phyloP scores from a whole-genome alignment of 768 basidiomycete genomes.

The Mycena amicta region DNA sequence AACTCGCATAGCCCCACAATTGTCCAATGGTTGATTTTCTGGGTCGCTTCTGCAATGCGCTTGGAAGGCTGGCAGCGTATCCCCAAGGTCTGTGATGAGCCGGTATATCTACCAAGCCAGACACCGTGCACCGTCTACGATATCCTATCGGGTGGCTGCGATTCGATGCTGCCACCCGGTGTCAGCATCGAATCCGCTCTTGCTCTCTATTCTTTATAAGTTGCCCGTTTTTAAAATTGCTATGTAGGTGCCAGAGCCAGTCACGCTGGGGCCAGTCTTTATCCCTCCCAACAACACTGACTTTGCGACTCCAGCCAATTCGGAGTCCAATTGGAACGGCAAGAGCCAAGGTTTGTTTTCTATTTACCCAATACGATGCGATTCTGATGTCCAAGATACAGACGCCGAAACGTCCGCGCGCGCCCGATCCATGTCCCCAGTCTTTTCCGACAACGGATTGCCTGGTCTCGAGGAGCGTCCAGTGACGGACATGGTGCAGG shows the following conservation, averaged over 20 bases:
- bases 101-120: slow-evolving; percentile 20
- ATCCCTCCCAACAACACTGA: slow-evolving; percentile 29
- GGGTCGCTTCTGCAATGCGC: slow-evolving; percentile 57
- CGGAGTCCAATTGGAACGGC: slow-evolving; percentile 48
- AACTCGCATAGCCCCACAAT: slow-evolving; percentile 48
- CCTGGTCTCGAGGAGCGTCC: slow-evolving; percentile 15
- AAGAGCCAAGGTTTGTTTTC: slow-evolving; percentile 40
- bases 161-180: too few relatives aligned
- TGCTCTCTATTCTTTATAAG: slow-evolving; percentile 24
- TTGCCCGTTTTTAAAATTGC: slow-evolving; percentile 15
- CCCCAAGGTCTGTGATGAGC: slow-evolving; percentile 44
- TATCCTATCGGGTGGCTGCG: slow-evolving; percentile 25
- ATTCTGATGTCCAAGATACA: slow-evolving; percentile 18
- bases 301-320: slow-evolving; percentile 31
- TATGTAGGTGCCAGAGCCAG: slow-evolving; percentile 47
- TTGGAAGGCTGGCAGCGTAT: slow-evolving; percentile 33
- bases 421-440: slow-evolving; percentile 28
- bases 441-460: slow-evolving; percentile 28
- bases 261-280: slow-evolving; percentile 30
- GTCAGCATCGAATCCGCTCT: slow-evolving; percentile 29
- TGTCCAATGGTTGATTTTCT: slow-evolving; percentile 53
- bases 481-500: slow-evolving; percentile 20
- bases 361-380: background rate
- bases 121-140: slow-evolving; percentile 34
- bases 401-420: slow-evolving; percentile 32